Evolutionary conservation across 2,329 filamentous ascomycete genomes (phyloP).

Genomic region (Penicillium sp.): DNA sequence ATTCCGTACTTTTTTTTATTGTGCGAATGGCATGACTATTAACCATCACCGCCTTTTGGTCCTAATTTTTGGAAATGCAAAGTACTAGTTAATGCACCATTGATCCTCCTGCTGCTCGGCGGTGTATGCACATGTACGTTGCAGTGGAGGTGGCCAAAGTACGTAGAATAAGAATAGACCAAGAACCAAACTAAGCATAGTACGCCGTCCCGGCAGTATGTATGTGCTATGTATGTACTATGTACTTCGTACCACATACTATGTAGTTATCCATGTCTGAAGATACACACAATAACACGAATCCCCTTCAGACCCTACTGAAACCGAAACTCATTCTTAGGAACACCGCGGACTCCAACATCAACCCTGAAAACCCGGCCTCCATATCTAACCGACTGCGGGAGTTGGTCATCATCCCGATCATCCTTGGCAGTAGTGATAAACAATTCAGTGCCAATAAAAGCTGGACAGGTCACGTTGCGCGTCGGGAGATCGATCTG

Average conservation of each 20-base stretch:
- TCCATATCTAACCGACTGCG: constrained; percentile 61
- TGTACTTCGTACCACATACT: not conserved
- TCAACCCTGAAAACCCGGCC: constrained; percentile 75
- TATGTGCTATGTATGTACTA: not conserved
- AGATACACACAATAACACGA: not conserved
- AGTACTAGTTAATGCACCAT: constrained; percentile 5
- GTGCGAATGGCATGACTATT: not conserved
- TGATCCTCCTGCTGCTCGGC: not conserved
- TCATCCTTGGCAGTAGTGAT: constrained; percentile 77
- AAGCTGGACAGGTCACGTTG: constrained; percentile 77
- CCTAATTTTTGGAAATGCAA: not conserved
- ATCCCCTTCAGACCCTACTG: constrained; percentile 12
- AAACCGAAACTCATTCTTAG: constrained; percentile 64
- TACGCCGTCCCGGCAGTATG: not conserved
- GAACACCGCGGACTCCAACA: constrained; percentile 68
- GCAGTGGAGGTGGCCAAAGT: not conserved
- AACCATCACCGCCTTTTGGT: constrained; percentile 1
- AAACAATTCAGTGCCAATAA: constrained; percentile 71
- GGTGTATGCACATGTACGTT: not conserved
- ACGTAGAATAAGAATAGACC: not conserved
- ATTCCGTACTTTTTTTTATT: not conserved
- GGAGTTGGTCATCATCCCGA: constrained; percentile 59
- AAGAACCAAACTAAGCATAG: not conserved
- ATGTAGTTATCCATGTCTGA: not conserved
- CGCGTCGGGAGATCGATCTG: constrained; percentile 74